Evolutionary conservation across 257 asterid genomes (phyloP), one percentile per base, ranked within the genome.

Genomic region (Knoxia roxburghii): DNA sequence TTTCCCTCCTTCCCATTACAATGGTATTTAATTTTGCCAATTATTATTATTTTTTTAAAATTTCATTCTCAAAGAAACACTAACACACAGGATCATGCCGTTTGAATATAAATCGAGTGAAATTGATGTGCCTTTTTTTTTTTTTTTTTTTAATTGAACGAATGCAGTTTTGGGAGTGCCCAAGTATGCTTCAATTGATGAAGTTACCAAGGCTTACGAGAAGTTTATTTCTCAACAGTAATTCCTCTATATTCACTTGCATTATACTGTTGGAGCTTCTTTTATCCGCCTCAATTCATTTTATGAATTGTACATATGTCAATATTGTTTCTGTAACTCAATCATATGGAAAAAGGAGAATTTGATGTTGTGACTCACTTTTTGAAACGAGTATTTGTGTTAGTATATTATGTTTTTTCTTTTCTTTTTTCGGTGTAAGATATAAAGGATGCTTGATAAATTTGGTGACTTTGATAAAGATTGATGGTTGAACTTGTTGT

Each of bases 1-100:
- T 60, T 94, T 84, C 63, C 99, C 97, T 17, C 85, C 81, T 23
- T 77, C 96, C 29, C 84, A 94, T 79, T 94, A 94, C 74, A 90
- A 88, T 45, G 95, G 99, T 91, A 75, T 57, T 61, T n/a, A n/a
- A n/a, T 35, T 30, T 54, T 72, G 41, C 23, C 0, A 37, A 37
- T 9, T 37, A 37, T 37, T 9, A 24, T 33, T 18, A 6, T 18
- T 33, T 26, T 59, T 10, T 30, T 30, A 7, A 9, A 23, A 15
- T 37, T 37, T n/a, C 37, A 2, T 10, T 1, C 51, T 12, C n/a
- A 46, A 5, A 46, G 5, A 17, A 46, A 21, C 56, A 5, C 27
- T n/a, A n/a, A 27, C 27, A 9, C 56, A 7, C 32, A 35, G 14
- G 24, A 20, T 41, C 30, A 60, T n/a, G 15, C n/a, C 29, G 35